These are phyloP conservation scores for Yamadazyma friedrichii DNA, from an alignment of 1,139 yeast genomes.

Conservation along the genomic window DNA sequence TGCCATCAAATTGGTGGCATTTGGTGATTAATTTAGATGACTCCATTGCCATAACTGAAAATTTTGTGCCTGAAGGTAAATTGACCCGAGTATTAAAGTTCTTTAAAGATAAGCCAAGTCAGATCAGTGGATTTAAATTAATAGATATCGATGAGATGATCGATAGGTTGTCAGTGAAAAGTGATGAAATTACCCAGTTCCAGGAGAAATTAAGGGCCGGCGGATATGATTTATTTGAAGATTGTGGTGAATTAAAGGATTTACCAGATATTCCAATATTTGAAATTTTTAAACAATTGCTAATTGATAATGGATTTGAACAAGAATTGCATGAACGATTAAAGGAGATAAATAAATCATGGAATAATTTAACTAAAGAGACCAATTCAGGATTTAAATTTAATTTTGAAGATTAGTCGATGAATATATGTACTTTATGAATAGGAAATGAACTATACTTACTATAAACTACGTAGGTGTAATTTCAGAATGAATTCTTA, in stretches of 20 bases:
- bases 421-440: not conserved
- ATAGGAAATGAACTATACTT: no score
- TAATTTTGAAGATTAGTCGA: slow-evolving; percentile 10
- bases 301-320: slow-evolving; percentile 31
- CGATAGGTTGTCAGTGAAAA: slow-evolving; percentile 21
- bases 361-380: slow-evolving; percentile 13
- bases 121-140: slow-evolving; percentile 76
- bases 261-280: slow-evolving; percentile 54
- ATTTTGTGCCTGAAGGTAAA: slow-evolving; percentile 71
- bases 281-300: slow-evolving; percentile 53
- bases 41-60: slow-evolving; percentile 79
- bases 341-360: slow-evolving; percentile 20
- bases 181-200: slow-evolving; percentile 1
- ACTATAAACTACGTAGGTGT: no score
- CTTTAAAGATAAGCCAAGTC: slow-evolving; percentile 63
- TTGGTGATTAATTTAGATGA: slow-evolving; percentile 80
- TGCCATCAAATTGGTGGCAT: slow-evolving; percentile 98
- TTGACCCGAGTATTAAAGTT: slow-evolving; percentile 63
- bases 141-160: slow-evolving; percentile 45
- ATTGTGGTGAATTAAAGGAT: slow-evolving; percentile 39
- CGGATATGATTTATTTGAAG: slow-evolving; percentile 31
- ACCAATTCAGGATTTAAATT: slow-evolving; percentile 13
- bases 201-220: slow-evolving; percentile 5
- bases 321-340: slow-evolving; percentile 33
- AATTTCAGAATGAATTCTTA: no score